phyloP scores from a whole-genome alignment of 768 basidiomycete genomes.

The Rossbeevera mucosa region DNA sequence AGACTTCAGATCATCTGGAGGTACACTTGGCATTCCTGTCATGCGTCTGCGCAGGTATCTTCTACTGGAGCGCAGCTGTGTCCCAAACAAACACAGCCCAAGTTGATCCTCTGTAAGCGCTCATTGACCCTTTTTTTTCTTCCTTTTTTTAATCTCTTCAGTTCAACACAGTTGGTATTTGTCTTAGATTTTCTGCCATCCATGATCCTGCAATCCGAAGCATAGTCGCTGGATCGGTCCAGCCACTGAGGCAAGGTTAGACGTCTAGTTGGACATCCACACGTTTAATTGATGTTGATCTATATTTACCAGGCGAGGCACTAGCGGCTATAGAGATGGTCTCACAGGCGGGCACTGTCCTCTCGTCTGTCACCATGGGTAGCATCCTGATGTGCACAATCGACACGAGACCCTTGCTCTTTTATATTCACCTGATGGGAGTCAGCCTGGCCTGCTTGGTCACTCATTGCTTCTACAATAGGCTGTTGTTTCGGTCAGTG shows the following conservation, averaged over 20 bases:
- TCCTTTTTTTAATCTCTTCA: background rate
- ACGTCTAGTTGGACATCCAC: background rate
- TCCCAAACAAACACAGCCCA: slow-evolving; percentile 1
- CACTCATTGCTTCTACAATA: background rate
- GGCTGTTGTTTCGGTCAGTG: slow-evolving; percentile 14
- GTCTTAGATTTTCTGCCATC: slow-evolving; percentile 14
- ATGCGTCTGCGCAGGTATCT: slow-evolving; percentile 14
- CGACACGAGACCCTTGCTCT: slow-evolving; percentile 16
- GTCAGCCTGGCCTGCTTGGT: background rate
- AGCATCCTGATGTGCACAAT: slow-evolving; percentile 24
- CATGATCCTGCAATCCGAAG: slow-evolving; percentile 22
- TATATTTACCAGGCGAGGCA: slow-evolving; percentile 18
- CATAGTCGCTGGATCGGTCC: slow-evolving; percentile 24
- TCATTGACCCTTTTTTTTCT: background rate
- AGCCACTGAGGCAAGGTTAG: slow-evolving; percentile 26
- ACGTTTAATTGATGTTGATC: background rate
- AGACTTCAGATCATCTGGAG: slow-evolving; percentile 26
- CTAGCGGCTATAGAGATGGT: slow-evolving; percentile 29
- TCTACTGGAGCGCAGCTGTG: slow-evolving; percentile 10
- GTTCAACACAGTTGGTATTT: slow-evolving; percentile 10
- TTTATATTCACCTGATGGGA: slow-evolving; percentile 23
- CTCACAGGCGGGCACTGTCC: slow-evolving; percentile 11
- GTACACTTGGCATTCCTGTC: slow-evolving; percentile 24
- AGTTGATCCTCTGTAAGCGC: slow-evolving; percentile 16
- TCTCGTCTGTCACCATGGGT: slow-evolving; percentile 31